Conservation (phyloP, 2,329 filamentous ascomycete genomes). For the Alternaria triticimaculans region DNA sequence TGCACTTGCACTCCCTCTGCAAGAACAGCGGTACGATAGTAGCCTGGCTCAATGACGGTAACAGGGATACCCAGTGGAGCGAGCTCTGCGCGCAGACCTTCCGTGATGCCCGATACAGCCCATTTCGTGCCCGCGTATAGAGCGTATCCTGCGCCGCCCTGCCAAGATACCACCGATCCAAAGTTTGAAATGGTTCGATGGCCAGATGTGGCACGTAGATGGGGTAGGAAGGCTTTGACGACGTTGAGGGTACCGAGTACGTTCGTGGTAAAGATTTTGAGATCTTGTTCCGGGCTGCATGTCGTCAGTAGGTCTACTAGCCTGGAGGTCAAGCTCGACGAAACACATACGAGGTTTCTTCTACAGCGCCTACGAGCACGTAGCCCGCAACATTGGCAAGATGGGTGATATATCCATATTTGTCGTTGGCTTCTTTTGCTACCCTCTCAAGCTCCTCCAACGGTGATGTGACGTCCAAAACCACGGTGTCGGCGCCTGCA, state of each 20-base stretch:
- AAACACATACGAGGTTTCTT: conserved; percentile 51
- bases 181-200: conserved; percentile 57
- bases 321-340: conserved; percentile 1
- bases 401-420: conserved; percentile 54
- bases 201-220: conserved; percentile 52
- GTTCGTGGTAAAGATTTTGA: conserved; percentile 59
- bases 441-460: conserved; percentile 44
- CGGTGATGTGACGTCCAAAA: conserved; percentile 52
- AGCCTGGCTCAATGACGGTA: conserved; percentile 58
- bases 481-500: conserved; percentile 45
- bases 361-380: conserved; percentile 53
- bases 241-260: conserved; percentile 61
- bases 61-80: conserved; percentile 54
- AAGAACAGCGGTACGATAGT: conserved; percentile 59
- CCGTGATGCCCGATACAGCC: conserved; percentile 52
- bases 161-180: conserved; percentile 55
- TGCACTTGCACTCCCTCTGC: conserved; percentile 28
- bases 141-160: conserved; percentile 48
- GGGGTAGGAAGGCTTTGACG: conserved; percentile 56
- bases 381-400: conserved; percentile 59
- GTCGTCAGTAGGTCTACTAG: not conserved
- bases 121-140: conserved; percentile 59
- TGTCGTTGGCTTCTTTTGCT: conserved; percentile 47
- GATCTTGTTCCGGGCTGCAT: conserved; percentile 49
- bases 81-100: conserved; percentile 54